Evolutionary conservation across 345 rosid species (phyloP).

Genomic region (Hypericum perforatum): DNA sequence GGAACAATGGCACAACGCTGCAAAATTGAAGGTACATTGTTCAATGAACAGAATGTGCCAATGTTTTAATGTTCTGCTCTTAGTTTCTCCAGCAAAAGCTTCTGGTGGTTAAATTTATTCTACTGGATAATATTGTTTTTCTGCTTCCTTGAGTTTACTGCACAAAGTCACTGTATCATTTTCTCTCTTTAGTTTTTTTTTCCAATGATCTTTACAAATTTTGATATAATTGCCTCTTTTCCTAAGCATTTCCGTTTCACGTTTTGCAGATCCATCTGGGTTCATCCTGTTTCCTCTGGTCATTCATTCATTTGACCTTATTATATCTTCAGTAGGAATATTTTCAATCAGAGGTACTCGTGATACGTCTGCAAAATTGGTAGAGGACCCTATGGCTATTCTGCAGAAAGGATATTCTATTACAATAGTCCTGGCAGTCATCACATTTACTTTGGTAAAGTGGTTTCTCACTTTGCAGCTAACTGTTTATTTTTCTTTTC

Average conservation of each 20-base stretch:
- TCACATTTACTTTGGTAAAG: constrained; percentile 81
- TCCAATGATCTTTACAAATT: too few relatives aligned
- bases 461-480: constrained; percentile 6
- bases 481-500: constrained; percentile 3
- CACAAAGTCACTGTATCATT: too few relatives aligned
- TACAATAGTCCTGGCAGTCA: constrained; percentile 73
- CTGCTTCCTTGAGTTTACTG: too few relatives aligned
- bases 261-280: constrained; percentile 91
- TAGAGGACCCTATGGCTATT: constrained; percentile 94
- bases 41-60: too few relatives aligned
- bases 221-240: constrained; percentile 5
- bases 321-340: constrained; percentile 85
- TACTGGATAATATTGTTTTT: too few relatives aligned
- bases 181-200: too few relatives aligned
- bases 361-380: constrained; percentile 55
- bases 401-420: constrained; percentile 97
- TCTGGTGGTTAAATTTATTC: too few relatives aligned
- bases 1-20: constrained; percentile 97
- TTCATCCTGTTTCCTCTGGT: constrained; percentile 96
- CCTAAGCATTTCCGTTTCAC: constrained; percentile 10
- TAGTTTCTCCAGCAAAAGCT: too few relatives aligned
- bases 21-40: constrained; percentile 71
- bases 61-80: too few relatives aligned
- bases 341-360: constrained; percentile 82
- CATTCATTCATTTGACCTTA: constrained; percentile 92